Evolutionary conservation across 345 rosid species (phyloP), one percentile per base, ranked within the genome.

Genomic region (Gossypium rotundifolium): DNA sequence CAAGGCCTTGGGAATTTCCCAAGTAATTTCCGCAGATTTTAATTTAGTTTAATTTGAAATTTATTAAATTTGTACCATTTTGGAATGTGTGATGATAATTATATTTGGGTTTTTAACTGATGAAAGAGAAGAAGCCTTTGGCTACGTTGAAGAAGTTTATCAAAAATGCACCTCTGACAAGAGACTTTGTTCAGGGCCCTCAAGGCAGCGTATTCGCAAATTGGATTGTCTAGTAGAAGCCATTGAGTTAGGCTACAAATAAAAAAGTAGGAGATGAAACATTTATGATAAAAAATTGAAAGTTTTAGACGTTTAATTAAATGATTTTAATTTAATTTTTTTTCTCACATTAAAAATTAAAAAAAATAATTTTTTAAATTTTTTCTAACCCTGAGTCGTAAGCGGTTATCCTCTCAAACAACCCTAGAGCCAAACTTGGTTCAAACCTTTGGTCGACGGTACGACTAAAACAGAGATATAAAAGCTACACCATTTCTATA

Each of bases 141-240:
- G 78, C 38, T 73, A 11, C 27, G 17, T 73, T 93, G 62, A 86
- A 78, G 81, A 88, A 88, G 66, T 79, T 81, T 62, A 82, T 95
- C 10, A 87, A 88, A 0, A 85, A 79, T 80, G 91, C 90, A 75
- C 83, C 88, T 59, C 90, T 96, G 0, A 71, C 94, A n/a, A 85
- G 86, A 80, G 99, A 91, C 79, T 95, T 95, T 60, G 2, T 88
- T 70, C 38, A 96, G 90, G 72, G 97, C 94, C 78, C 96, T 95
- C 46, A 88, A 57, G 79, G 86, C 85, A 23, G 97, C 97, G 33
- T 76, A 83, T 82, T 77, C 22, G 54, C 84, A 90, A 53, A 91
- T 96, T 51, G 90, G 92, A 3, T 65, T 93, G 7, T 97, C 99
- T 8, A 91, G 89, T 74, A 33, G 38, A 33, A 33, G 38, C 38